phyloP scores from a whole-genome alignment of 768 basidiomycete species.

The Tylopilus plumbeoviolaceoides region DNA sequence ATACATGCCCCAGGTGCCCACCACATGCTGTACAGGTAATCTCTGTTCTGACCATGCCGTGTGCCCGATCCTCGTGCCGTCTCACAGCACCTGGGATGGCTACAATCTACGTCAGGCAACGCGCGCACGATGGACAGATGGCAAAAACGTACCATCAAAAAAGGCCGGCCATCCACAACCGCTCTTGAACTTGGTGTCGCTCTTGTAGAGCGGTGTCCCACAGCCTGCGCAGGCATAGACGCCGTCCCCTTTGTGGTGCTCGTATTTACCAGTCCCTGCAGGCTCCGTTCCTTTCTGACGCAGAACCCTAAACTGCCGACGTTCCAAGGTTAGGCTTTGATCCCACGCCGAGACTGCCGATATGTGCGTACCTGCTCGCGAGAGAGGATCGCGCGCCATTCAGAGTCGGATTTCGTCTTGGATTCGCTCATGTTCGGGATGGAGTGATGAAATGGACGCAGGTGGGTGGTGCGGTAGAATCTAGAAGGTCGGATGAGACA shows the following conservation, averaged over 20 bases:
- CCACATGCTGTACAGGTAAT: slow-evolving; percentile 90
- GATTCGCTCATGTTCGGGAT: slow-evolving; percentile 15
- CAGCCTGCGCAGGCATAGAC: slow-evolving; percentile 80
- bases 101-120: slow-evolving; percentile 25
- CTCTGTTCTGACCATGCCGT: slow-evolving; percentile 73
- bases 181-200: slow-evolving; percentile 85
- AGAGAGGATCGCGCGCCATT: slow-evolving; percentile 81
- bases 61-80: slow-evolving; percentile 65
- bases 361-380: slow-evolving; percentile 66
- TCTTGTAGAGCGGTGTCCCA: slow-evolving; percentile 80
- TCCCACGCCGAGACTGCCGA: too few relatives aligned
- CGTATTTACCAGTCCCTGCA: slow-evolving; percentile 75
- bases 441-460: background rate
- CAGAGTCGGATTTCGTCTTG: slow-evolving; percentile 56
- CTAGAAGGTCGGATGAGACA: too few relatives aligned
- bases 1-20: slow-evolving; percentile 93
- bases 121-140: background rate
- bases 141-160: slow-evolving; percentile 64
- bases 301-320: slow-evolving; percentile 71
- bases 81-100: slow-evolving; percentile 88
- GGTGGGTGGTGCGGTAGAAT: too few relatives aligned
- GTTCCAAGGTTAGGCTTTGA: background rate
- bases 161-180: slow-evolving; percentile 99
- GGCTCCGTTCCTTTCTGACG: slow-evolving; percentile 85
- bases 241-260: slow-evolving; percentile 62